Conservation (phyloP, 2,329 filamentous ascomycete genomes). For the Huntiella savannae region DNA sequence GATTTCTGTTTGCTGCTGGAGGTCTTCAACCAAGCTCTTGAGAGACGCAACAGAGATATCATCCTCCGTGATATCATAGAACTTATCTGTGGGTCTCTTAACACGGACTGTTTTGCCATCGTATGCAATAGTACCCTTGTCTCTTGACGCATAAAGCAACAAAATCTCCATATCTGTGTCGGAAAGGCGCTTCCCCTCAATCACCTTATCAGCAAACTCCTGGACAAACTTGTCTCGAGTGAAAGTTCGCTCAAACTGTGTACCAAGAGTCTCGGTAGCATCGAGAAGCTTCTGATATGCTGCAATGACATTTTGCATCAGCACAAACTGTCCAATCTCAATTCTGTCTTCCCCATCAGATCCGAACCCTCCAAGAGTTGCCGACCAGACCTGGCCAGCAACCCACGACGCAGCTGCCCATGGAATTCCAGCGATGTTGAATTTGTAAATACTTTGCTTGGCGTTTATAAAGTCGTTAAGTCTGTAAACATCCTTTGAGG, state of each 20-base stretch:
- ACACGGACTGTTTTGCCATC: slow-evolving; percentile 60
- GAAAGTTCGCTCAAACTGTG: slow-evolving; percentile 47
- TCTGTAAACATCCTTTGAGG: slow-evolving; percentile 49
- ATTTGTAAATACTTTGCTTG: slow-evolving; percentile 52
- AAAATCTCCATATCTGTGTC: slow-evolving; percentile 49
- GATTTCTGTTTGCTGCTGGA: slow-evolving; percentile 52
- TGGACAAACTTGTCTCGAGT: slow-evolving; percentile 45
- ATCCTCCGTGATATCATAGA: slow-evolving; percentile 45
- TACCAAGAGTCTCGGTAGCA: slow-evolving; percentile 22
- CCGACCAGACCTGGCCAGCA: slow-evolving; percentile 46
- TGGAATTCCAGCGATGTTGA: slow-evolving; percentile 45
- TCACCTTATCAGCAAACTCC: slow-evolving; percentile 33
- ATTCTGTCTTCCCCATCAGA: slow-evolving; percentile 33
- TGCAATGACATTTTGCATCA: slow-evolving; percentile 42
- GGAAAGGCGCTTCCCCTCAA: slow-evolving; percentile 32
- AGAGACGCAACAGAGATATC: slow-evolving; percentile 71
- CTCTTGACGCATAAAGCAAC: slow-evolving; percentile 49
- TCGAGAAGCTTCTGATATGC: slow-evolving; percentile 35
- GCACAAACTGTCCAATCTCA: slow-evolving; percentile 42
- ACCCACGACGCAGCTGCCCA: slow-evolving; percentile 61
- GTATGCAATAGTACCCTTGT: slow-evolving; percentile 38
- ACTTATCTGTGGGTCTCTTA: slow-evolving; percentile 22
- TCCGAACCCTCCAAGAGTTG: slow-evolving; percentile 23
- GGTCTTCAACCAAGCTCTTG: slow-evolving; percentile 55
- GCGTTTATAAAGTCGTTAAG: slow-evolving; percentile 46